A percentile compares a stretch with the other conserved stretches of the same genome.
Evolutionary conservation across 2,329 filamentous ascomycete species (phyloP).

Genomic region (Fusarium sterilihyphosum): DNA sequence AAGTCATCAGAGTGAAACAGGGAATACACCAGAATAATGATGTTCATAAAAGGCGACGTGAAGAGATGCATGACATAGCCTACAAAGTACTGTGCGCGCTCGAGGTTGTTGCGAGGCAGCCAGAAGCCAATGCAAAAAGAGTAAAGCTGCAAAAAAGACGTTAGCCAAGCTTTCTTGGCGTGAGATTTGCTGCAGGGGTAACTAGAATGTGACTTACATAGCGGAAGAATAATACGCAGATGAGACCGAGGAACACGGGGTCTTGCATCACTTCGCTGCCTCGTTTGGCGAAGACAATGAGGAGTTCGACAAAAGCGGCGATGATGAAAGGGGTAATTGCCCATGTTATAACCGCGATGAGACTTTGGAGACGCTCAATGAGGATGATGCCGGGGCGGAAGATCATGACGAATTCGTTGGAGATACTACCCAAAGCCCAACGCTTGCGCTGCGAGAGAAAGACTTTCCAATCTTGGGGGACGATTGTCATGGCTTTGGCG

Average conservation of each 20-base stretch:
- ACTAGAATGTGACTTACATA: conserved; percentile 49
- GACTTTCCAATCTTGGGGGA: conserved; percentile 56
- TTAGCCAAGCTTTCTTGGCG: conserved; percentile 19
- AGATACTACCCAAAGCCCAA: conserved; percentile 59
- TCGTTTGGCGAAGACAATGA: conserved; percentile 48
- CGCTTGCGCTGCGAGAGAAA: conserved; percentile 61
- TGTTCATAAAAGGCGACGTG: conserved; percentile 55
- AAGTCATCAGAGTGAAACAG: conserved; percentile 56
- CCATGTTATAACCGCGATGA: conserved; percentile 59
- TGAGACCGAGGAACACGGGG: conserved; percentile 50
- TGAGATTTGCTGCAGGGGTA: neutral
- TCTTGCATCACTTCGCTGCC: conserved; percentile 49
- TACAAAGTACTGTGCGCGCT: conserved; percentile 51
- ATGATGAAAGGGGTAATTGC: conserved; percentile 57
- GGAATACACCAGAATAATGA: conserved; percentile 54
- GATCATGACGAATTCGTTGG: conserved; percentile 61
- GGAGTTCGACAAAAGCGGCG: conserved; percentile 50
- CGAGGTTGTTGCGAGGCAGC: conserved; percentile 52
- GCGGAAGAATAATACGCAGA: conserved; percentile 50
- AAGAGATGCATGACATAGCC: conserved; percentile 51
- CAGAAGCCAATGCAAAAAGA: conserved; percentile 55
- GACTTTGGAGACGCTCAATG: conserved; percentile 56
- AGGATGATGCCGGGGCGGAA: conserved; percentile 53
- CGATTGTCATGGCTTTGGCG: conserved; percentile 58
- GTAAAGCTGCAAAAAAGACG: conserved; percentile 47